phyloP scores from a whole-genome alignment of 345 rosid genomes.

The Passiflora organensis region DNA sequence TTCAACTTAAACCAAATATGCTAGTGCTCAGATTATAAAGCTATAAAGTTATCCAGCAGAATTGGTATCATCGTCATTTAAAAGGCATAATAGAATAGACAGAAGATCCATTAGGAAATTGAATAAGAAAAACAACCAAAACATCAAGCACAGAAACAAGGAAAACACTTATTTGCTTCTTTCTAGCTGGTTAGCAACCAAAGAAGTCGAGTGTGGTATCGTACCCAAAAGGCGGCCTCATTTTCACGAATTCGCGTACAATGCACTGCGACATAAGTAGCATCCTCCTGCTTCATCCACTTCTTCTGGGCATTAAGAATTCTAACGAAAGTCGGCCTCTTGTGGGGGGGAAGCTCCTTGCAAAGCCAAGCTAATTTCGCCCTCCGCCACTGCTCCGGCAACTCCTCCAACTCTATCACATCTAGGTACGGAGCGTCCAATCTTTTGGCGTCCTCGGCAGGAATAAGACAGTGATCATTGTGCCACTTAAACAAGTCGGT shows the following conservation, averaged over 20 bases:
- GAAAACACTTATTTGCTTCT: no score
- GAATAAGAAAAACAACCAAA: no score
- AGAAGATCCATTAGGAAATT: no score
- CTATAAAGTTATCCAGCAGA: no score
- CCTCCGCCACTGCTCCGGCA: slow-evolving; percentile 84
- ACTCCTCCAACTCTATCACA: slow-evolving; percentile 61
- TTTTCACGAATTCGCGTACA: slow-evolving; percentile 79
- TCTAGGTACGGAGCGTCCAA: slow-evolving; percentile 42
- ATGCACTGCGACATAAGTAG: slow-evolving; percentile 62
- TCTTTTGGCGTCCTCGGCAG: slow-evolving; percentile 32
- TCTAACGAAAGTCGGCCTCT: slow-evolving; percentile 57
- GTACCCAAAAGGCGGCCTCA: slow-evolving; percentile 69
- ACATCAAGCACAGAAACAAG: no score
- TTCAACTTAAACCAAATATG: no score
- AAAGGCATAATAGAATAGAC: no score
- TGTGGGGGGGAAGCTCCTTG: slow-evolving; percentile 73
- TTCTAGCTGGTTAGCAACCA: no score
- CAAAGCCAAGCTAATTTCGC: slow-evolving; percentile 89
- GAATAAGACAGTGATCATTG: slow-evolving; percentile 11
- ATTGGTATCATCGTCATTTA: no score
- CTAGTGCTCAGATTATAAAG: no score
- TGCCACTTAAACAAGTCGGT: slow-evolving; percentile 9
- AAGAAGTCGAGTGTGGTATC: no score
- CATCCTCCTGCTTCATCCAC: slow-evolving; percentile 85
- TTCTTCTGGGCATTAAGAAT: slow-evolving; percentile 73